Evolutionary conservation across 345 rosid species (phyloP).

Genomic region (Ricinus communis): DNA sequence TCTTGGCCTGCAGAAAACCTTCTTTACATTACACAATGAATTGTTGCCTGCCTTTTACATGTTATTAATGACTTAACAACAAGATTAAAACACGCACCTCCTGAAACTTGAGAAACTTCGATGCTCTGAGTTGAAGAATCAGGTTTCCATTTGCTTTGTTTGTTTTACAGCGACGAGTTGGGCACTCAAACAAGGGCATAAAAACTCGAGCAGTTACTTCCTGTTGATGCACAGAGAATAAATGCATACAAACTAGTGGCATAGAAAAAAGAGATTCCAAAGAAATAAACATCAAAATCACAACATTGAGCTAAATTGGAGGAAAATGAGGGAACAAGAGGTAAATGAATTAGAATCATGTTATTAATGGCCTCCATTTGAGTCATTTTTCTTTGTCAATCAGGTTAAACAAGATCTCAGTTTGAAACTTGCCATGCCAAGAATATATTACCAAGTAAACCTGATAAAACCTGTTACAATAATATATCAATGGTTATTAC

Average conservation of each 20-base stretch:
- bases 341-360: constrained; percentile 1
- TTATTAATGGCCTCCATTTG: background rate
- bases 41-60: background rate
- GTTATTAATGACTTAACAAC: constrained; percentile 12
- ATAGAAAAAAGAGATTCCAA: background rate
- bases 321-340: background rate
- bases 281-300: background rate
- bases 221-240: constrained; percentile 40
- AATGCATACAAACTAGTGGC: constrained; percentile 5
- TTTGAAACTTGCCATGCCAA: background rate
- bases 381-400: background rate
- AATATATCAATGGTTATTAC: background rate
- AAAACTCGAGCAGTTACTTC: constrained; percentile 92
- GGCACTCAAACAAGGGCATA: constrained; percentile 93
- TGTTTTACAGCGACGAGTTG: constrained; percentile 60
- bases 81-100: constrained; percentile 57
- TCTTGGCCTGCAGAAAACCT: constrained; percentile 69
- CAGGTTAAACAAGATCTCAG: constrained; percentile 1
- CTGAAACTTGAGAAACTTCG: constrained; percentile 93
- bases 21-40: constrained; percentile 9
- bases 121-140: constrained; percentile 96
- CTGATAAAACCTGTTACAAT: background rate
- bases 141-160: constrained; percentile 77
- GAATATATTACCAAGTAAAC: background rate
- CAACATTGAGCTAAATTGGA: background rate